Base-by-base conservation (phyloP, 805 yeast genomes). In the Wickerhamiella nectarea region DNA sequence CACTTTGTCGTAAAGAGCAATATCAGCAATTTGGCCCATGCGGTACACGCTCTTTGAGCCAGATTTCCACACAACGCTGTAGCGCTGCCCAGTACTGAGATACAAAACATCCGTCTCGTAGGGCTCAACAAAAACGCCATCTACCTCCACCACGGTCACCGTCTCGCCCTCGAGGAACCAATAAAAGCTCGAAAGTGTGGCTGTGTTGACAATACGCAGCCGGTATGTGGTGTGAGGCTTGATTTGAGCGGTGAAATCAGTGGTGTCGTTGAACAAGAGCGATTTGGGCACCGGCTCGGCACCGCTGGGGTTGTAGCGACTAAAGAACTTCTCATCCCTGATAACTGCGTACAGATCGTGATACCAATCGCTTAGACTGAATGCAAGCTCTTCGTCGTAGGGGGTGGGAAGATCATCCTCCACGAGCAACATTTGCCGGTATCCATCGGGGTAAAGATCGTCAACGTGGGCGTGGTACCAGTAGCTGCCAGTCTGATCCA, bases 381-480 rank as follows among this genome's bases (percentile, higher is more conserved):
- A 57, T 10, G 72, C 62, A 15, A 76, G 68, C 56, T 87, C 95
- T 60, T 83, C 91, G 58, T 84, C 95, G 58, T 74, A 86, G 17
- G 77, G 76, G 80, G 19, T 82, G 56, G 73, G 75, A 11, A 68
- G 68, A 35, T 72, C 75, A 52, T 78, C 83, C 54, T 80, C 80
- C 54, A 91, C 78, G 51, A 91, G 71, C 50, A 89, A 72, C 21
- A 66, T 55, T 37, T 63, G 68, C 22, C 71, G 61, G 46, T 66
- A 58, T 60, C 98, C 98, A 58, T 91, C 97, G 62, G 91, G 87
- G 56, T 86, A 86, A 64, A 87, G 94, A 53, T 87, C 89, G 18
- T 71, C 63, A 26, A 87, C 76, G 65, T 91, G 98, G 20, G 97
- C 84, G 64, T 91, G 98, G 69, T 89, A 91, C 98, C 98, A 91